Percentiles rank a stretch among this genome's conserved stretches.
These are phyloP conservation scores for Mrakia blollopis DNA, from an alignment of 768 basidiomycete genomes.

Conservation along the genomic window DNA sequence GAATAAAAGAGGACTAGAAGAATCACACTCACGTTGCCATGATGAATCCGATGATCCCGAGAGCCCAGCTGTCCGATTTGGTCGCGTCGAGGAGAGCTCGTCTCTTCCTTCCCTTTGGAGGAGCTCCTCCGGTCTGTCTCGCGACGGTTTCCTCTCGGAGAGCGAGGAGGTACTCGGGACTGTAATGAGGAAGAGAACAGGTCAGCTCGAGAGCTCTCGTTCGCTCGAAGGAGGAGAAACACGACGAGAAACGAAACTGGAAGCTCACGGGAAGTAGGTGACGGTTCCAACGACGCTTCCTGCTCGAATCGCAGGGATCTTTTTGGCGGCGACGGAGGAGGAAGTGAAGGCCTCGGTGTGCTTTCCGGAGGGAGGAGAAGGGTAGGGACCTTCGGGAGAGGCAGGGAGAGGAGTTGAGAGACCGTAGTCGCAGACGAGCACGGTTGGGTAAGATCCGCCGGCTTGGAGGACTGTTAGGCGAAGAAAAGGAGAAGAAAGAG, in stretches of 20 bases:
- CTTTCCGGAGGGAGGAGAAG: not conserved
- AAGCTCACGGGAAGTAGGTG: constrained; percentile 20
- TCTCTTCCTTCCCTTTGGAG: not conserved
- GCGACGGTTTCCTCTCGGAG: not conserved
- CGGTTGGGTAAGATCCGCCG: constrained; percentile 23
- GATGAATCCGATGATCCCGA: constrained; percentile 24
- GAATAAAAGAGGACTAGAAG: not conserved
- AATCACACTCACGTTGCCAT: constrained; percentile 6
- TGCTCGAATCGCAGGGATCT: constrained; percentile 8
- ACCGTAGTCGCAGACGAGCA: constrained; percentile 32
- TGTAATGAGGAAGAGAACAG: not conserved
- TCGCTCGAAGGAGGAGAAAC: not conserved
- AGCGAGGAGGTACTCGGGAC: constrained; percentile 23
- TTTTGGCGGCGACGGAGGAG: too few species aligned
- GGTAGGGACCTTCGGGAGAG: not conserved
- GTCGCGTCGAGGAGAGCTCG: constrained; percentile 20
- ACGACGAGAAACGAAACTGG: not conserved
- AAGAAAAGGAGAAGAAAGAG: not conserved
- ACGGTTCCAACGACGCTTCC: constrained; percentile 18
- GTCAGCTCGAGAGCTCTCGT: not conserved
- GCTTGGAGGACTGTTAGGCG: constrained; percentile 15
- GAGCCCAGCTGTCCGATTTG: constrained; percentile 19
- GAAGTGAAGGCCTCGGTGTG: too few species aligned
- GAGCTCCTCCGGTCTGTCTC: not conserved
- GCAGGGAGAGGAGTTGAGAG: constrained; percentile 16